Conservation (phyloP, 2,329 filamentous ascomycete genomes). For the Fonsecaea monophora region DNA sequence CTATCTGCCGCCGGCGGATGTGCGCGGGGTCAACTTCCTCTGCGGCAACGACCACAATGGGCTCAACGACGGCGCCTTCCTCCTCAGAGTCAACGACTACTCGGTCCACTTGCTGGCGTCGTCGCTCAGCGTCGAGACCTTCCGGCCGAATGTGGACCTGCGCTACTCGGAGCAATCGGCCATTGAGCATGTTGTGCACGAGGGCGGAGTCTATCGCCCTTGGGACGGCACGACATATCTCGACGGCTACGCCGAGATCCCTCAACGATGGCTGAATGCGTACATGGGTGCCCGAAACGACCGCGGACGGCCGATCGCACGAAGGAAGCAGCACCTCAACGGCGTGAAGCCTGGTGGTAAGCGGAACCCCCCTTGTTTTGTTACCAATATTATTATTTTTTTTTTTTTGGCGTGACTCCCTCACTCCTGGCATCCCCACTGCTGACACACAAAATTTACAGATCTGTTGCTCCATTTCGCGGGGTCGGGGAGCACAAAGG, state of each 20-base stretch:
- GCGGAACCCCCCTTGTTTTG: neutral
- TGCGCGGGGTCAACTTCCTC: constrained; percentile 43
- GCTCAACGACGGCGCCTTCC: constrained; percentile 46
- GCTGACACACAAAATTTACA: neutral
- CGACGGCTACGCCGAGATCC: constrained; percentile 23
- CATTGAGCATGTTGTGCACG: constrained; percentile 6
- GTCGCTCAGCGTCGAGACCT: constrained; percentile 40
- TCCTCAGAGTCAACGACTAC: constrained; percentile 46
- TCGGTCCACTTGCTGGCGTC: constrained; percentile 44
- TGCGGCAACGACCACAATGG: constrained; percentile 45
- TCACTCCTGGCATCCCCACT: neutral
- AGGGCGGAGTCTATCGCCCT: neutral
- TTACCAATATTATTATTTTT: too few relatives aligned
- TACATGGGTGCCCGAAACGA: constrained; percentile 13
- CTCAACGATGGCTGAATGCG: constrained; percentile 34
- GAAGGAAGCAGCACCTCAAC: constrained; percentile 2
- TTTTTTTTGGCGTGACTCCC: too few relatives aligned
- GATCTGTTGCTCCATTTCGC: constrained; percentile 8
- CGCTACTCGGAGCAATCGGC: constrained; percentile 36
- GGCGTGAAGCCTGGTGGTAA: neutral
- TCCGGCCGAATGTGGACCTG: constrained; percentile 40
- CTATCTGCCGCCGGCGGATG: constrained; percentile 45
- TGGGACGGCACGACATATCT: constrained; percentile 17
- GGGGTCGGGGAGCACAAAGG: constrained; percentile 1
- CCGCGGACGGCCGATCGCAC: neutral